These are phyloP conservation scores for Diaporthe velutina DNA, from an alignment of 2,329 filamentous ascomycete genomes.

Conservation along the genomic window DNA sequence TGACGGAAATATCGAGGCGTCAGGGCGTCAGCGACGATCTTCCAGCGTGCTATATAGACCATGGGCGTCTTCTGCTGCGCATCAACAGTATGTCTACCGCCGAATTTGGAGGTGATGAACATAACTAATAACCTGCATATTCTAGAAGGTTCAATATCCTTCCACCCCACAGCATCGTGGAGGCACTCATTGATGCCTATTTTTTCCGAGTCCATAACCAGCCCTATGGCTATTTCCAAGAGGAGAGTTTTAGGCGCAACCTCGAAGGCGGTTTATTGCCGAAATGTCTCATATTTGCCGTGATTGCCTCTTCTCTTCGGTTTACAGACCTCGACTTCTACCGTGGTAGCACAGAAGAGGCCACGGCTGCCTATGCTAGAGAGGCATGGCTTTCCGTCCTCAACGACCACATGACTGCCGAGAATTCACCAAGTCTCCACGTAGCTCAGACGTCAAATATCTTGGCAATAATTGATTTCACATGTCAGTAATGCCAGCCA, in stretches of 20 bases:
- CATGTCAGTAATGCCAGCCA: neutral
- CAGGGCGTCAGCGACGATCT: neutral
- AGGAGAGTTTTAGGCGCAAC: neutral
- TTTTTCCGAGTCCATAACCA: neutral
- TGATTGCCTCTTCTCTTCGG: neutral
- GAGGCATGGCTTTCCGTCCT: conserved; percentile 12
- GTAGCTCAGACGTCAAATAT: conserved; percentile 7
- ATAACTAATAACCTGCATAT: neutral
- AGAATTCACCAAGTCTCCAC: conserved; percentile 2
- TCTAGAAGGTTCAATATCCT: neutral
- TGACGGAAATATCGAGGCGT: neutral
- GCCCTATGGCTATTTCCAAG: neutral
- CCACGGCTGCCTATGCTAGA: neutral
- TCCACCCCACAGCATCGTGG: neutral
- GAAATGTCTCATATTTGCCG: neutral
- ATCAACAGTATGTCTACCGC: neutral
- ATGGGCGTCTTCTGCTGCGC: neutral
- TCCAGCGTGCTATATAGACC: neutral
- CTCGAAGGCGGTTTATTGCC: neutral
- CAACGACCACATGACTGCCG: conserved; percentile 3
- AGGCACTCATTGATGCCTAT: conserved; percentile 1
- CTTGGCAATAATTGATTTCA: conserved; percentile 5
- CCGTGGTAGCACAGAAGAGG: neutral
- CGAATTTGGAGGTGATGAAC: no score
- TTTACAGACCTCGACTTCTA: conserved; percentile 1